Evolutionary conservation across 2,329 filamentous ascomycete genomes (phyloP).

Genomic region (Elsinoe australis): DNA sequence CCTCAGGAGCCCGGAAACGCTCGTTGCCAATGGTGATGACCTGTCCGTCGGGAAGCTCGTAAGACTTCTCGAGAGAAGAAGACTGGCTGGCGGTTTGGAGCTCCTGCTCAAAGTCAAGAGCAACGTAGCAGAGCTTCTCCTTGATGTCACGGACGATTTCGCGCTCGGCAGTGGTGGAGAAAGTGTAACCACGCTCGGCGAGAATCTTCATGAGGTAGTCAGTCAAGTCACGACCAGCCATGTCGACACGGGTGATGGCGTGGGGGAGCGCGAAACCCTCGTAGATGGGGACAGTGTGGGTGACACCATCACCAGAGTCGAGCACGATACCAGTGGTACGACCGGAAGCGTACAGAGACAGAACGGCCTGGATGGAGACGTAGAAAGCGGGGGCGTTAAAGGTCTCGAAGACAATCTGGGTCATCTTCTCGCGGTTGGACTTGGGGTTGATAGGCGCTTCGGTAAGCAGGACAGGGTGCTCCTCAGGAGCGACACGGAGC

Average conservation of each 20-base stretch:
- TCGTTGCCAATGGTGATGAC: slow-evolving; percentile 99
- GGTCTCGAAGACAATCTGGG: slow-evolving; percentile 99
- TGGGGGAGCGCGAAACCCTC: slow-evolving; percentile 99
- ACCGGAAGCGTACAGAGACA: slow-evolving; percentile 98
- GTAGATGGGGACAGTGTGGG: slow-evolving; percentile 99
- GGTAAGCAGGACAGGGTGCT: slow-evolving; percentile 98
- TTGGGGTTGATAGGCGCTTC: slow-evolving; percentile 99
- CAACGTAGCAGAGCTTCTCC: slow-evolving; percentile 99
- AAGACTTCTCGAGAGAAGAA: slow-evolving; percentile 98
- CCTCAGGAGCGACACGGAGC: slow-evolving; percentile 98
- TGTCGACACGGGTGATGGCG: slow-evolving; percentile 99
- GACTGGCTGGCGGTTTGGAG: slow-evolving; percentile 99
- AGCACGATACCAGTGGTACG: slow-evolving; percentile 99
- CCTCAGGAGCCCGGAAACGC: slow-evolving; percentile 99
- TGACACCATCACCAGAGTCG: slow-evolving; percentile 99
- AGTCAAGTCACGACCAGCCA: slow-evolving; percentile 99
- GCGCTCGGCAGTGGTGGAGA: slow-evolving; percentile 99
- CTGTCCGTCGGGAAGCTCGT: slow-evolving; percentile 98
- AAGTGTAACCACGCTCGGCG: slow-evolving; percentile 97
- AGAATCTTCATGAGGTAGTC: slow-evolving; percentile 99
- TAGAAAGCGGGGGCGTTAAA: slow-evolving; percentile 99
- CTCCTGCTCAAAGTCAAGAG: slow-evolving; percentile 99
- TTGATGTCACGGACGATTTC: slow-evolving; percentile 99
- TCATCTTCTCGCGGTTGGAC: slow-evolving; percentile 99
- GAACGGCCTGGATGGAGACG: slow-evolving; percentile 99